A percentile compares a stretch with the other conserved stretches of the same genome.
phyloP scores from a whole-genome alignment of 2,329 filamentous ascomycete genomes.

The Ampelomyces quisqualis region DNA sequence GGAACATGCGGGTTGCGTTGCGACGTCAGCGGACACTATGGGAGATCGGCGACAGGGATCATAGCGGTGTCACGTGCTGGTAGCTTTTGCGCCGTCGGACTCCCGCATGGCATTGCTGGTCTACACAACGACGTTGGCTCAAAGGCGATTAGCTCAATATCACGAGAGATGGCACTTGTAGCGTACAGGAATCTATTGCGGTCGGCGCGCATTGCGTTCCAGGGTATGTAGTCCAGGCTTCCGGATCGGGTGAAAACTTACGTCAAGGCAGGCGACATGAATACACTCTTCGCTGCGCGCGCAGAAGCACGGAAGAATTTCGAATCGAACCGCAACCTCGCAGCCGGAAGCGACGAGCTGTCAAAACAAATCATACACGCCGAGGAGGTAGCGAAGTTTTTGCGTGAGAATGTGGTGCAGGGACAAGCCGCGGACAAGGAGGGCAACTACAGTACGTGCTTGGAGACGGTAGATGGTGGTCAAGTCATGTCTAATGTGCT shows the following conservation, averaged over 20 bases:
- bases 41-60: constrained; percentile 24
- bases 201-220: constrained; percentile 78
- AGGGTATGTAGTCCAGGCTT: constrained; percentile 57
- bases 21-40: constrained; percentile 24
- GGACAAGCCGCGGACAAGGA: constrained; percentile 58
- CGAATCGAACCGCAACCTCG: constrained; percentile 62
- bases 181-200: constrained; percentile 83
- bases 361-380: constrained; percentile 72
- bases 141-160: constrained; percentile 12
- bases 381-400: constrained; percentile 75
- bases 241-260: neutral
- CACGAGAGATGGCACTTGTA: constrained; percentile 60
- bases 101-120: constrained; percentile 10
- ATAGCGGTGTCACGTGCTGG: constrained; percentile 20
- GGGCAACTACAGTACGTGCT: constrained; percentile 64
- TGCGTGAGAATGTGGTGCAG: constrained; percentile 86
- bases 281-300: constrained; percentile 69
- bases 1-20: no score
- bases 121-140: constrained; percentile 1
- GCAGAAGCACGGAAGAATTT: constrained; percentile 73
- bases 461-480: neutral
- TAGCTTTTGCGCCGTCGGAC: constrained; percentile 23
- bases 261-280: constrained; percentile 62
- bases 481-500: neutral
- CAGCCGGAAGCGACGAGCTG: constrained; percentile 59